Percentiles rank a stretch among this genome's conserved stretches.
Evolutionary conservation across 495 filamentous ascomycete genomes (phyloP).

Genomic region (Amorphotheca resinae): DNA sequence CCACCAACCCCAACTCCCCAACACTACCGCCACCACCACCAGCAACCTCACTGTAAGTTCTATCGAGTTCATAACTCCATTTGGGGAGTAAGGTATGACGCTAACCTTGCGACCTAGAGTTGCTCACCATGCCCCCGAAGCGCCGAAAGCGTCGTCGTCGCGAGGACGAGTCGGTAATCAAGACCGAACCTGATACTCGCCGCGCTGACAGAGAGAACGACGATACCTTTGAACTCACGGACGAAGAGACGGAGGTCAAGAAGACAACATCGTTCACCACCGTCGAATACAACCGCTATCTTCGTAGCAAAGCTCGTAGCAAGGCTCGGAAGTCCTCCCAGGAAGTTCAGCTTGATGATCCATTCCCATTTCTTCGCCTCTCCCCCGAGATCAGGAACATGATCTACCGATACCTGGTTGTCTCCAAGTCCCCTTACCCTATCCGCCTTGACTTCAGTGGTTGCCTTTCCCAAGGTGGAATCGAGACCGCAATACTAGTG

Average conservation of each 20-base stretch:
- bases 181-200: neutral
- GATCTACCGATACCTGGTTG: slow-evolving; percentile 4
- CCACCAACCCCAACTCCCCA: too few species aligned
- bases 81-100: too few species aligned
- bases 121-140: neutral
- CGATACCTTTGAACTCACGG: neutral
- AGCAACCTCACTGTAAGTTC: too few species aligned
- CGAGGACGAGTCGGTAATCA: neutral
- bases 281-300: neutral
- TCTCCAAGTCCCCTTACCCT: neutral
- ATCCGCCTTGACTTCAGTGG: neutral
- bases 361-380: neutral
- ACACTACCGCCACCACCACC: too few species aligned
- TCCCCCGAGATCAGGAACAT: neutral
- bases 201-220: neutral
- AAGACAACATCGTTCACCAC: neutral
- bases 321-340: neutral
- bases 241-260: neutral
- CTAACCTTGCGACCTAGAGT: too few species aligned
- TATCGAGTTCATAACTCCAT: too few species aligned
- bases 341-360: neutral
- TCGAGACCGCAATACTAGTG: neutral
- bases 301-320: neutral
- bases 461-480: neutral
- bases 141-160: neutral